Evolutionary conservation across 305 asterid genomes (phyloP), one percentile per base, ranked within the genome.

Genomic region (Fraxinus greggii): DNA sequence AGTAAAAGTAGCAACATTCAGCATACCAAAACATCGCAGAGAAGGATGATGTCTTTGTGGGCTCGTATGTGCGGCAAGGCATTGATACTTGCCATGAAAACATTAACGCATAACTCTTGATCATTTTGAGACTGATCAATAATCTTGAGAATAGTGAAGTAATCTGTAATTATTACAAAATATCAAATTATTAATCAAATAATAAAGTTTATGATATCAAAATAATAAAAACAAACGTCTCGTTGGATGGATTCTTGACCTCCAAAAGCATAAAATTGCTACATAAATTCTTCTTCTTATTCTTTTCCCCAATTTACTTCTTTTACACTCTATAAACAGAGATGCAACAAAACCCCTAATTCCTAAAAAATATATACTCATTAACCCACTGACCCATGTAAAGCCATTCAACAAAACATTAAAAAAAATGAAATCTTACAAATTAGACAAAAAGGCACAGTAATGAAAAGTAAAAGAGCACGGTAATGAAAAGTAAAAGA

Each of bases 21-120:
- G 23, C 35, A 1, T 83, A 83, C 86, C 86, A 51, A 38, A 23
- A 83, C 77, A 74, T 63, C 13, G 28, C 77, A 83, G n/a, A 83
- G 77, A 63, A 83, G 73, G 31, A 83, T 83, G 67, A 83, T 83
- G 54, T 83, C 86, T 79, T 79, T 83, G 72, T 79, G 86, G 73
- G 80, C 61, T 4, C 77, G 83, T 13, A 83, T 21, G 65, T 63
- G 77, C 26, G 86, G 86, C 48, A 78, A 72, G 17, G 23, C 74
- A 75, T 63, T 76, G 54, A 83, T 75, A 28, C 21, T 21, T 63
- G 51, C 48, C 78, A 75, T 75, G 29, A 83, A 83, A 54, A 83
- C 45, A 42, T 83, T 74, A 7, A 75, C 80, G 9, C 77, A 19
- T 2, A 83, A 67, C 78, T 83, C 86, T 1, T 38, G 78, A 2